A percentile compares a stretch with the other conserved stretches of the same genome.
These are phyloP conservation scores for Endocladia muricata DNA, from an alignment of 31 red algal species.

Conservation along the genomic window DNA sequence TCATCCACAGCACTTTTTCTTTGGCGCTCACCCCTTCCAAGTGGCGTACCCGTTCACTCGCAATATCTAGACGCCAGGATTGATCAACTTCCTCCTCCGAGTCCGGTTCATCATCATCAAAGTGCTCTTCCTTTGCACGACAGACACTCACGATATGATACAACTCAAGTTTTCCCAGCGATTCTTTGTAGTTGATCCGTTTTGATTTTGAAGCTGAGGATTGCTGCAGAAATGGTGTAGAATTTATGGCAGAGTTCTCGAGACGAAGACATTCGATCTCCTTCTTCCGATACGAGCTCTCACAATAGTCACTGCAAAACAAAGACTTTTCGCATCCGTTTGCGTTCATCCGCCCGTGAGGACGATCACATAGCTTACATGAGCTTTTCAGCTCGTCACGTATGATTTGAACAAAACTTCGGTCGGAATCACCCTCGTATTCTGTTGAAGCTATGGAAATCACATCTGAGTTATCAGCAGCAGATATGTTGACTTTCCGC, in stretches of 20 bases:
- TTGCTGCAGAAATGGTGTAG: too few relatives aligned
- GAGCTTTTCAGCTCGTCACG: conserved; percentile 20
- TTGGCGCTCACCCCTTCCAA: conserved; percentile 39
- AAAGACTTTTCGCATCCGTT: conserved; percentile 2
- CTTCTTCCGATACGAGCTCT: conserved; percentile 16
- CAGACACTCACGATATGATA: conserved; percentile 52
- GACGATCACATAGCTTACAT: conserved; percentile 41
- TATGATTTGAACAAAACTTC: conserved; percentile 12
- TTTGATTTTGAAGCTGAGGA: too few relatives aligned
- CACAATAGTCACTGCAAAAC: conserved; percentile 59
- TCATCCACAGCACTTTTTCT: conserved; percentile 56
- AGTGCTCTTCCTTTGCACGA: conserved; percentile 56
- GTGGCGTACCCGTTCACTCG: conserved; percentile 30
- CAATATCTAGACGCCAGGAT: conserved; percentile 45
- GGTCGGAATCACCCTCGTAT: too few relatives aligned
- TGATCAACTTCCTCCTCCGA: conserved; percentile 76
- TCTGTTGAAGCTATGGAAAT: too few relatives aligned
- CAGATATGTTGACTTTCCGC: too few relatives aligned
- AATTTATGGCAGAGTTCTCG: too few relatives aligned
- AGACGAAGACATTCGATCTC: too few relatives aligned
- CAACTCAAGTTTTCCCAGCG: conserved; percentile 44
- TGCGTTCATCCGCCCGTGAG: conserved; percentile 5
- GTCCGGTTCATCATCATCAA: conserved; percentile 61
- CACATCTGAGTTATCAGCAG: too few relatives aligned
- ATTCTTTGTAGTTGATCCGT: conserved; percentile 48